Conservation (phyloP, 2,329 filamentous ascomycete genomes). For the Penicillium sp. region DNA sequence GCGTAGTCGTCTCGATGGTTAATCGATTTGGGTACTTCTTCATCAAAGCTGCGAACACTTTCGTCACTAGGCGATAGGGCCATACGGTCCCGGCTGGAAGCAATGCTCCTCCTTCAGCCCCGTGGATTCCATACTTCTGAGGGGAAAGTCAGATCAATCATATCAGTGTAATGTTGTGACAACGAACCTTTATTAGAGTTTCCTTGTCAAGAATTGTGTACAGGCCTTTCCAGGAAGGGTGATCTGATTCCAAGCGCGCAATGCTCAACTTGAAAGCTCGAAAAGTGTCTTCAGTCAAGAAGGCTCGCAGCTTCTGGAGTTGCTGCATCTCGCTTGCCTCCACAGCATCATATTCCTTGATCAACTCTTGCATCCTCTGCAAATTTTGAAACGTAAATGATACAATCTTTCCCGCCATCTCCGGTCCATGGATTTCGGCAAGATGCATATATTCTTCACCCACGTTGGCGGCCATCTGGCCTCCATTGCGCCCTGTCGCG, state of each 20-base stretch:
- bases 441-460: conserved; percentile 29
- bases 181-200: conserved; percentile 11
- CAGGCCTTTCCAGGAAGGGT: conserved; percentile 22
- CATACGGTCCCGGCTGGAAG: conserved; percentile 36
- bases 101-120: conserved; percentile 23
- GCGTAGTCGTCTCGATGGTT: conserved; percentile 33
- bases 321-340: conserved; percentile 24
- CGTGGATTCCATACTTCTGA: conserved; percentile 22
- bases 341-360: conserved; percentile 33
- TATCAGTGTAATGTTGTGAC: neutral
- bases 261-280: conserved; percentile 21
- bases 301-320: conserved; percentile 26
- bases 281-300: conserved; percentile 22
- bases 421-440: conserved; percentile 16
- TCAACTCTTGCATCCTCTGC: conserved; percentile 37
- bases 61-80: conserved; percentile 39
- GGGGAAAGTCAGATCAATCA: neutral
- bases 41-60: conserved; percentile 22
- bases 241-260: conserved; percentile 20
- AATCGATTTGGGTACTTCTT: conserved; percentile 26
- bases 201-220: conserved; percentile 25
- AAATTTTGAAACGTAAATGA: conserved; percentile 42
- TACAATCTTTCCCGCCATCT: conserved; percentile 38
- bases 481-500: conserved; percentile 41
- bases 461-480: conserved; percentile 31